Percentiles rank a stretch among this genome's conserved stretches.
Conservation (phyloP, 1,139 yeast genomes). For the Entelexis sorbosivorans region DNA sequence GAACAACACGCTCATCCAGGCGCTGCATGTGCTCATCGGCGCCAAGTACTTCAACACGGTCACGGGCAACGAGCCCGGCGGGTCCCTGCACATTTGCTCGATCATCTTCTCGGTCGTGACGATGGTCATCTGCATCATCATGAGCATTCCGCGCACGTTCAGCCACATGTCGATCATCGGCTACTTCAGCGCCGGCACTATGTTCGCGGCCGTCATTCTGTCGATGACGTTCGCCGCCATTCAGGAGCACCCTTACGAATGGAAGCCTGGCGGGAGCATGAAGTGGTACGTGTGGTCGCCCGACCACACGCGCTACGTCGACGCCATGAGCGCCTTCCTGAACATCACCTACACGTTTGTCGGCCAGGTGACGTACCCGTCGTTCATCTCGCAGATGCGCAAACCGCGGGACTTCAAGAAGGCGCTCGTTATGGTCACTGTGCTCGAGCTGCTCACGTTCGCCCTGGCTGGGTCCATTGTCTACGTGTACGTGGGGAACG, state of each 20-base stretch:
- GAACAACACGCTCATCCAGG: slow-evolving; percentile 48
- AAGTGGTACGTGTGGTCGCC: slow-evolving; percentile 22
- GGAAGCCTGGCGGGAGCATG: slow-evolving; percentile 36
- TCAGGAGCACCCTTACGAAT: slow-evolving; percentile 41
- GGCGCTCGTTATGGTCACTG: slow-evolving; percentile 44
- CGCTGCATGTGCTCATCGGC: slow-evolving; percentile 48
- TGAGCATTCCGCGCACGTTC: slow-evolving; percentile 45
- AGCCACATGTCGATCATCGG: slow-evolving; percentile 33
- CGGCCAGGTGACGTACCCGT: slow-evolving; percentile 53
- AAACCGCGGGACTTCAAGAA: slow-evolving; percentile 48
- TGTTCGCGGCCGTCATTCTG: slow-evolving; percentile 46
- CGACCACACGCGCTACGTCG: slow-evolving; percentile 42
- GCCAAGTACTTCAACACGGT: slow-evolving; percentile 51
- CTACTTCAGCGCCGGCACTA: slow-evolving; percentile 45
- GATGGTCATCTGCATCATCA: slow-evolving; percentile 33
- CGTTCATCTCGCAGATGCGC: slow-evolving; percentile 51
- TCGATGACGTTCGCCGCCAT: slow-evolving; percentile 46
- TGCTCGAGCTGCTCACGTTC: slow-evolving; percentile 41
- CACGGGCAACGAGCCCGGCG: slow-evolving; percentile 38
- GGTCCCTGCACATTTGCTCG: slow-evolving; percentile 24
- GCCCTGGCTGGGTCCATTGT: slow-evolving; percentile 46
- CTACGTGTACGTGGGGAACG: slow-evolving; percentile 46
- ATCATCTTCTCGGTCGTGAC: slow-evolving; percentile 15
- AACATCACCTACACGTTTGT: slow-evolving; percentile 54
- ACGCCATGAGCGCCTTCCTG: slow-evolving; percentile 46